These are phyloP conservation scores for Kluyveromyces starmeri DNA, from an alignment of 805 yeast genomes.

Conservation along the genomic window DNA sequence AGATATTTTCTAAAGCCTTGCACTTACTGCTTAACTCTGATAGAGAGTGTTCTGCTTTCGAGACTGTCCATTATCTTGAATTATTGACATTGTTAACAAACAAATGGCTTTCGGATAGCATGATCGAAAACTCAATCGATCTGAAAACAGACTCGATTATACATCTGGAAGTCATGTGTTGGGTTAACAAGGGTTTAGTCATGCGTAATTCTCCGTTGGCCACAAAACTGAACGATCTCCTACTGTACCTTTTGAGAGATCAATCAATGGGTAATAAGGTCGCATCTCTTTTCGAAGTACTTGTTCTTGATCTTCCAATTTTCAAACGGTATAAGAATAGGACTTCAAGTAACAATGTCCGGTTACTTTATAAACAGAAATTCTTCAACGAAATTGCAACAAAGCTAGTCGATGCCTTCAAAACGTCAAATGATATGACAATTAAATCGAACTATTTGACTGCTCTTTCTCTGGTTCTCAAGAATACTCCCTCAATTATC, in stretches of 20 bases:
- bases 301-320: constrained; percentile 59
- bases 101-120: constrained; percentile 22
- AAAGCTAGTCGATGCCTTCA: constrained; percentile 40
- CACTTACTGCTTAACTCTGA: constrained; percentile 5
- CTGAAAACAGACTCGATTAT: constrained; percentile 13
- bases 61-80: constrained; percentile 23
- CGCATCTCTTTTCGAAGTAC: constrained; percentile 52
- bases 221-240: constrained; percentile 26
- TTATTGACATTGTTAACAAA: constrained; percentile 20
- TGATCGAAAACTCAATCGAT: constrained; percentile 10
- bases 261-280: constrained; percentile 30
- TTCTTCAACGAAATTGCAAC: constrained; percentile 58
- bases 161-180: constrained; percentile 47
- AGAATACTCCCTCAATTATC: constrained; percentile 53
- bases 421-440: constrained; percentile 16
- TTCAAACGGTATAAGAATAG: constrained; percentile 40
- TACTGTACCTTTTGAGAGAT: constrained; percentile 31
- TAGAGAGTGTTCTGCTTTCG: constrained; percentile 12
- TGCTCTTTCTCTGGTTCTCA: constrained; percentile 59
- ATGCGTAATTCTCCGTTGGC: constrained; percentile 43
- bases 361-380: constrained; percentile 71
- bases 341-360: constrained; percentile 45
- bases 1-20: constrained; percentile 8
- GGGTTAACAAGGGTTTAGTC: constrained; percentile 67
- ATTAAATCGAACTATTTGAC: constrained; percentile 47